These are phyloP conservation scores for Daldinia loculata DNA, from an alignment of 495 filamentous ascomycete species.

Conservation along the genomic window DNA sequence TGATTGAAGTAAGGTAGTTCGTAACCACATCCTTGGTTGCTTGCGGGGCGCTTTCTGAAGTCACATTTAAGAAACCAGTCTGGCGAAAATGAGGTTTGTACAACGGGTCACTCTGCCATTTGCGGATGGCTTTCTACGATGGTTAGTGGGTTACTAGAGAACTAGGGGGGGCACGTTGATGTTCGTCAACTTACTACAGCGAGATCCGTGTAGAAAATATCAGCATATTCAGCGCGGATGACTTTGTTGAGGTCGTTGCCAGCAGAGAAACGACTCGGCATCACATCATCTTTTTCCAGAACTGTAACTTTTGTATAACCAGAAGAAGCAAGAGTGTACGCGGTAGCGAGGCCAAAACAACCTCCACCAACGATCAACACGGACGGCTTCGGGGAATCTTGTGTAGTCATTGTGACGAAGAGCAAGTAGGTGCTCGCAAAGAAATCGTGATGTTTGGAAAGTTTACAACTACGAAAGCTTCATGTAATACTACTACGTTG, in stretches of 20 bases:
- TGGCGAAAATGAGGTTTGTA: slow-evolving; percentile 63
- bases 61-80: slow-evolving; percentile 54
- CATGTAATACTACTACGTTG: neutral
- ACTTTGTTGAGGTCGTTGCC: slow-evolving; percentile 65
- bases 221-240: slow-evolving; percentile 63
- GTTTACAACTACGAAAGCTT: slow-evolving; percentile 1
- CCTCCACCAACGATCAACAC: slow-evolving; percentile 55
- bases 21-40: slow-evolving; percentile 55
- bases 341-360: slow-evolving; percentile 57
- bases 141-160: neutral
- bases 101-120: slow-evolving; percentile 56
- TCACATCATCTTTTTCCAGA: slow-evolving; percentile 51
- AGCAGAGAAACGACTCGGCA: slow-evolving; percentile 56
- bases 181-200: slow-evolving; percentile 1
- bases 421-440: neutral
- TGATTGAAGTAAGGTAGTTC: slow-evolving; percentile 53
- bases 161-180: neutral
- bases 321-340: slow-evolving; percentile 51
- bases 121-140: slow-evolving; percentile 53
- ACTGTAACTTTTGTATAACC: slow-evolving; percentile 56
- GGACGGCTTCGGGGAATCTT: neutral
- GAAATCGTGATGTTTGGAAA: neutral
- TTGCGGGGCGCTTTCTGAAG: slow-evolving; percentile 45
- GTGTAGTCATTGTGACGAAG: neutral
- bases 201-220: slow-evolving; percentile 61